Percentiles rank a stretch among this genome's conserved stretches.
phyloP scores from a whole-genome alignment of 2,329 filamentous ascomycete genomes.

The Aulographum hederae region DNA sequence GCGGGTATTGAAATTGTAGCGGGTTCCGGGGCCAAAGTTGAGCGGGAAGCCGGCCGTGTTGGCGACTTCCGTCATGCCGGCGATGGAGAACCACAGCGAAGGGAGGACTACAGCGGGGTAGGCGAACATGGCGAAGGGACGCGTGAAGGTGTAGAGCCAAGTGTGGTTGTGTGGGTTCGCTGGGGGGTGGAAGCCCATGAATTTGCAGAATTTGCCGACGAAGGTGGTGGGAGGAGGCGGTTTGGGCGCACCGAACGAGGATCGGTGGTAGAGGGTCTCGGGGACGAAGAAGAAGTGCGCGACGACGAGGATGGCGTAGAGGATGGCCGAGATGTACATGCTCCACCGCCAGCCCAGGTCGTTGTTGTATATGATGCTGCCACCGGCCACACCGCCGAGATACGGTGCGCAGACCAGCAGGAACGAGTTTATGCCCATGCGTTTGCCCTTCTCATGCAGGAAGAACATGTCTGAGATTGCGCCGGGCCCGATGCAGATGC shows the following conservation, averaged over 20 bases:
- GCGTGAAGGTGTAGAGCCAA: constrained; percentile 1
- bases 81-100: constrained; percentile 2
- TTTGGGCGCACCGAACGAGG: too few species aligned
- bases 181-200: too few species aligned
- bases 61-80: constrained; percentile 3
- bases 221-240: too few species aligned
- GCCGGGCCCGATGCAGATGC: background rate
- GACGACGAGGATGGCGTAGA: background rate
- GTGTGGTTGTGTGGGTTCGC: constrained; percentile 1
- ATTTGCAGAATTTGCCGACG: too few species aligned
- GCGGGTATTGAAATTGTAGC: constrained; percentile 4
- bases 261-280: background rate
- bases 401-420: background rate
- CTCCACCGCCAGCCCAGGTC: background rate
- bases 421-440: background rate
- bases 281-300: background rate
- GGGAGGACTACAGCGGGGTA: constrained; percentile 2
- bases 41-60: constrained; percentile 4
- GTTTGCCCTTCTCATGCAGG: background rate
- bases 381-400: background rate
- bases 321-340: background rate
- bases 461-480: background rate
- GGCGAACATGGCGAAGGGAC: constrained; percentile 3
- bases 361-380: background rate
- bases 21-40: constrained; percentile 2